phyloP scores from a whole-genome alignment of 2,329 filamentous ascomycete species.

The Pseudohalonectria lignicola region DNA sequence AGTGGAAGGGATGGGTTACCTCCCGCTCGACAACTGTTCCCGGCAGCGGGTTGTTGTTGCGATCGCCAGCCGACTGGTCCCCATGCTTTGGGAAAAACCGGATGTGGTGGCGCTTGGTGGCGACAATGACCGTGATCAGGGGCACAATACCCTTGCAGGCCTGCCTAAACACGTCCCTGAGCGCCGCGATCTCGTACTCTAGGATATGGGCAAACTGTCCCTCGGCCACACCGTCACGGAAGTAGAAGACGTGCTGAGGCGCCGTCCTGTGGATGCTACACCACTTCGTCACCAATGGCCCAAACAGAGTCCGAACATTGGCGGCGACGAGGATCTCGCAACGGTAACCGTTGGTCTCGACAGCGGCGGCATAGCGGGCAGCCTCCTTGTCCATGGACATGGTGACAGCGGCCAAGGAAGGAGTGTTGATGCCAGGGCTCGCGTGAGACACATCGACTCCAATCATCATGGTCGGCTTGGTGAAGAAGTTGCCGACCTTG shows the following conservation, averaged over 20 bases:
- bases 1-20: slow-evolving; percentile 83
- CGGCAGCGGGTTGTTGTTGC: slow-evolving; percentile 71
- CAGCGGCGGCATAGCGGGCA: slow-evolving; percentile 67
- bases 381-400: slow-evolving; percentile 64
- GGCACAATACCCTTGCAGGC: slow-evolving; percentile 25
- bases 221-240: slow-evolving; percentile 86
- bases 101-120: slow-evolving; percentile 88
- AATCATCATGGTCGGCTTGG: slow-evolving; percentile 64
- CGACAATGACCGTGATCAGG: slow-evolving; percentile 77
- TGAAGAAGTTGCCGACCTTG: slow-evolving; percentile 25
- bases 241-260: slow-evolving; percentile 75
- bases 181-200: slow-evolving; percentile 61
- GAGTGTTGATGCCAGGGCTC: slow-evolving; percentile 50
- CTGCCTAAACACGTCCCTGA: slow-evolving; percentile 49
- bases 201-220: slow-evolving; percentile 76
- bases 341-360: slow-evolving; percentile 73
- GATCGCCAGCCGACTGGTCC: slow-evolving; percentile 40
- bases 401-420: slow-evolving; percentile 82
- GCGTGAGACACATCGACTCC: slow-evolving; percentile 87
- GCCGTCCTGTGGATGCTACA: slow-evolving; percentile 37
- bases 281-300: slow-evolving; percentile 56
- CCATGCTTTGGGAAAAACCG: slow-evolving; percentile 70
- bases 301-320: slow-evolving; percentile 58
- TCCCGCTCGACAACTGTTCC: slow-evolving; percentile 83
- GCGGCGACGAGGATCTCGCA: slow-evolving; percentile 63